These are phyloP conservation scores for Pythium folliculosum DNA, from an alignment of 352 stramenopile species.

Conservation along the genomic window DNA sequence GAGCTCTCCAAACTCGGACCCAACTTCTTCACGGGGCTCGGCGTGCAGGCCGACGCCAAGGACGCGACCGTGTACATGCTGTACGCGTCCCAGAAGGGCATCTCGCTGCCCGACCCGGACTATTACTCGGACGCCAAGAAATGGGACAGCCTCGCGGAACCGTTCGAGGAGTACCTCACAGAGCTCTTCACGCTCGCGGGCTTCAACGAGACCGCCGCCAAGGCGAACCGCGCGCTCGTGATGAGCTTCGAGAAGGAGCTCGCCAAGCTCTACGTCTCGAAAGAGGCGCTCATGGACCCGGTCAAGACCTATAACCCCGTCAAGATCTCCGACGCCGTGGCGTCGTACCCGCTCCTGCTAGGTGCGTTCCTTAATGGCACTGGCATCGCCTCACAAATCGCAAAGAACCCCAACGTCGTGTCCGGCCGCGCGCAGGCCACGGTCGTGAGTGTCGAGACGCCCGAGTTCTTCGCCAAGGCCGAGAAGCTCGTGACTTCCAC, in stretches of 20 bases:
- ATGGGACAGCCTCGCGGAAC: constrained; percentile 68
- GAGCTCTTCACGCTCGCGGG: constrained; percentile 72
- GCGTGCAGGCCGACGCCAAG: constrained; percentile 77
- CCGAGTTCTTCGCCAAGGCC: constrained; percentile 50
- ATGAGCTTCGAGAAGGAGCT: constrained; percentile 86
- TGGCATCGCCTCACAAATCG: constrained; percentile 31
- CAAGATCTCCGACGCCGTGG: constrained; percentile 49
- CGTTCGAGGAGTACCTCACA: constrained; percentile 79
- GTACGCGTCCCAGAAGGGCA: constrained; percentile 80
- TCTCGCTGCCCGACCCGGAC: constrained; percentile 88
- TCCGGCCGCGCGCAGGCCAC: constrained; percentile 8
- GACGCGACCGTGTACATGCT: constrained; percentile 81
- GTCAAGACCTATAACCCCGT: constrained; percentile 91
- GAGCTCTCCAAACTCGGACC: constrained; percentile 55
- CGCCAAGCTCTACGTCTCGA: constrained; percentile 84
- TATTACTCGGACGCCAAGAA: constrained; percentile 92
- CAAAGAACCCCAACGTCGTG: constrained; percentile 31
- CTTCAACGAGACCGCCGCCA: constrained; percentile 34
- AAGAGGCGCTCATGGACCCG: constrained; percentile 89
- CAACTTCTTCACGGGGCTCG: constrained; percentile 80
- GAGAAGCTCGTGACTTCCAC: constrained; percentile 53
- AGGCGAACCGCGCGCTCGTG: constrained; percentile 52
- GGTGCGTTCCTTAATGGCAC: constrained; percentile 55
- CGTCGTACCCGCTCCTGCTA: constrained; percentile 59
- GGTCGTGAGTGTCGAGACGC: constrained; percentile 60